Base-by-base conservation (phyloP, 164 flowering plant species). In the Umbellularia californica region DNA sequence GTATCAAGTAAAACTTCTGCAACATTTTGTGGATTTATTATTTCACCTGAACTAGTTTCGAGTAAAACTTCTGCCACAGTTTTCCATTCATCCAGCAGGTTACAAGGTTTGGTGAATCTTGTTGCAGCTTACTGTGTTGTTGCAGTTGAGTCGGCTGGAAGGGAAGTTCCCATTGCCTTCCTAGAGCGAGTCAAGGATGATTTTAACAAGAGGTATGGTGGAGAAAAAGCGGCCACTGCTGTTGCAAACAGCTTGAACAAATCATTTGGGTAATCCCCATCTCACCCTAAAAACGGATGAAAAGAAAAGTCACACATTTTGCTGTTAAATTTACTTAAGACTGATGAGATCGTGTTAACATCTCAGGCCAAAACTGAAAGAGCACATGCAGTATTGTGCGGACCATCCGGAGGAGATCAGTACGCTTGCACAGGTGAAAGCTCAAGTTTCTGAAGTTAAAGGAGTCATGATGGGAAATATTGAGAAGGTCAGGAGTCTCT, bases 401-500 rank as follows among this genome's bases (percentile, higher is more conserved):
- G 89, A 84, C 70, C 85, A 86, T 78, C 86, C 87, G 58, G 89
- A 86, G 72, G 89, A 86, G 79, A 83, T 86, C 65, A 82, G 83
- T 82, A 84, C 84, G 75, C 82, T 86, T 51, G 84, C 83, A 64
- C 83, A 86, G 82, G 86, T 84, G 65, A 83, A 86, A 72, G 86
- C 86, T 65, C 89, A 86, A 75, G 89, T 86, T 76, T 75, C 87
- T 19, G 89, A 86, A 79, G 89, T 84, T 41, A 84, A 84, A 74
- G 85, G 87, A 75, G 87, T 84, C 66, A 86, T 84, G 88, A 84
- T 84, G 86, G 88, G 84, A 77, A 86, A 86, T 65, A 86, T 86
- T 60, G 88, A 86, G 77, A 86, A 86, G 85, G 88, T 82, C 70
- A 33, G 52, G 24, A 27, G 10, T 51, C 60, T 35, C 72, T 33